Percentiles rank a stretch among this genome's conserved stretches.
Evolutionary conservation across 495 filamentous ascomycete species (phyloP).

Genomic region (Penicillium crystallinum): DNA sequence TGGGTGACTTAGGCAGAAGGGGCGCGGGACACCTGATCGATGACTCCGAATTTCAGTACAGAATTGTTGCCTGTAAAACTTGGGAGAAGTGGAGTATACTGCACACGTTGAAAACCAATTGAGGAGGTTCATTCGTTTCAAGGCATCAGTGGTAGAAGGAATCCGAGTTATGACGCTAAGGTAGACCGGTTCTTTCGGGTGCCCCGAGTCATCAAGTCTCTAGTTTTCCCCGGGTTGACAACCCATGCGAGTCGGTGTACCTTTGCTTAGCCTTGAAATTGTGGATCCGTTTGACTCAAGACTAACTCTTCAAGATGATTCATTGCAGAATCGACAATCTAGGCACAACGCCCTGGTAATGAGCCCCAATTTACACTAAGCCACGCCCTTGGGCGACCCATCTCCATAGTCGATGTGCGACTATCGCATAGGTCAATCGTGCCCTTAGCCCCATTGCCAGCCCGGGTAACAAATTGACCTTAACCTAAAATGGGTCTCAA

Average conservation of each 20-base stretch:
- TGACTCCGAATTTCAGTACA: conserved; percentile 15
- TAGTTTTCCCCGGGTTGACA: conserved; percentile 9
- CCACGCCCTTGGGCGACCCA: conserved; percentile 6
- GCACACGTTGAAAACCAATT: conserved; percentile 6
- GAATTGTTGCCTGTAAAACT: conserved; percentile 7
- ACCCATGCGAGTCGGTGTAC: conserved; percentile 9
- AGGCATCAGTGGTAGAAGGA: conserved; percentile 14
- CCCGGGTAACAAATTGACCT: conserved; percentile 4
- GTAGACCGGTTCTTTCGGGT: conserved; percentile 19
- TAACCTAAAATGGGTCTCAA: conserved; percentile 12
- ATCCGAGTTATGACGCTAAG: not conserved
- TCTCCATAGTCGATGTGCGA: conserved; percentile 5
- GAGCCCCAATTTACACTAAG: conserved; percentile 9
- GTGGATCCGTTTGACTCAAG: conserved; percentile 7
- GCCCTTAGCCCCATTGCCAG: conserved; percentile 6
- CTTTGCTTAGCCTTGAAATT: conserved; percentile 9
- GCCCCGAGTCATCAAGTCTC: conserved; percentile 2
- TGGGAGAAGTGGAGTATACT: conserved; percentile 4
- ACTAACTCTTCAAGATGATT: conserved; percentile 6
- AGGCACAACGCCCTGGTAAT: conserved; percentile 11
- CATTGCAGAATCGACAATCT: conserved; percentile 7
- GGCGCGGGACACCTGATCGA: conserved; percentile 4
- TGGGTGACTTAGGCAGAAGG: conserved; percentile 22
- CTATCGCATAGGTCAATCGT: not conserved
- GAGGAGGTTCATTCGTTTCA: not conserved